Base-by-base conservation (phyloP, 2,329 filamentous ascomycete species). In the Westerdykella aurantiaca region DNA sequence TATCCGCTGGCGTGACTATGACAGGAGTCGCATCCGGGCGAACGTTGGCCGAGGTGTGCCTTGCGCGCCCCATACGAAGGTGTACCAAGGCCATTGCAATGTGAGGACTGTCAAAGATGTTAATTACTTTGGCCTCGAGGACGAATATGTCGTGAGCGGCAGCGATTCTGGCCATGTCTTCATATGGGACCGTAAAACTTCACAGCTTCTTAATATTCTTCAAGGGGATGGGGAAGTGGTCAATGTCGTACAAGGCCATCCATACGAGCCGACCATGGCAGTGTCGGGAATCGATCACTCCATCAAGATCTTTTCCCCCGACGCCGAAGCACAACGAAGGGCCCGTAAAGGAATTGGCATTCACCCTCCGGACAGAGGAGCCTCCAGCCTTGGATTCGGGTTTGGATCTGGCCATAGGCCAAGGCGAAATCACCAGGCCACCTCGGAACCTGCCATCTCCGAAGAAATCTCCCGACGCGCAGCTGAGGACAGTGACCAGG, bases 141-240 rank as follows among this genome's bases (percentile, higher is more conserved):
- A 85, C 53, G 81, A 85, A 56, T 85, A 83, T 49, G 79, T 85
- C 10, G 80, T 85, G 10, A 81, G 77, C 44, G 82, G 82, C 5
- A 81, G 78, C 46, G 82, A 85, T 54, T 80, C 77, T 40, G 82
- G 82, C 1, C 77, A 85, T 57, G 58, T 85, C 18, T 85, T 85
- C 61, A 83, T 85, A 41, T 85, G 81, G 82, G 80, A 85, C 52
- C 74, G 76, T 43, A 80, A 81, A 54, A 81, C 79, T 4, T 69
- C 72, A 14, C 69, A 79, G 44, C 65, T 85, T 39, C 70, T 84
- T 39, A 83, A 83, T 55, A 81, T 85, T 13, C 69, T 85, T 6
- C 76, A 82, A 58, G 82, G 79, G 1, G 82, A 85, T 57, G 78
- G 78, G 18, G 82, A 85, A 49, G 79, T 83, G n/a, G 82, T 85